Evolutionary conservation across 192 early-diverging fungal species (phyloP).

Genomic region (Funneliformis geosporum): DNA sequence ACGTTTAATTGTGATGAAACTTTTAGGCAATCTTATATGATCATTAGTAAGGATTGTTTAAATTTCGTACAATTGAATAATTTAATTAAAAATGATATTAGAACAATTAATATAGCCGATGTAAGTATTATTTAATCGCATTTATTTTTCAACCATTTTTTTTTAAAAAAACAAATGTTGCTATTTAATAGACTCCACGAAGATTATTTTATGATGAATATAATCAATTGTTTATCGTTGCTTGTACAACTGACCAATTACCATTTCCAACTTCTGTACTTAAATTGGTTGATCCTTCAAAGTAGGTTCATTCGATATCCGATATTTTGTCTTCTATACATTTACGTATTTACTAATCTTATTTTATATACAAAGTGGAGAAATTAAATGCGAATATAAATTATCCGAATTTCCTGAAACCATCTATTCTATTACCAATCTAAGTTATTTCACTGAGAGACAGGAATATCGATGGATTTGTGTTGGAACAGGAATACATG

Average conservation of each 20-base stretch:
- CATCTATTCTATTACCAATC: conserved; percentile 11
- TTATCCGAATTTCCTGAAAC: neutral
- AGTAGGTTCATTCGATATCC: neutral
- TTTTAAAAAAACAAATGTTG: neutral
- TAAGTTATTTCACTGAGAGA: neutral
- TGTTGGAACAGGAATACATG: conserved; percentile 13
- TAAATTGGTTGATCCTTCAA: conserved; percentile 10
- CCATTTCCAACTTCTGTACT: conserved; percentile 18
- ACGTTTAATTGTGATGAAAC: neutral
- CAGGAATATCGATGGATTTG: conserved; percentile 17
- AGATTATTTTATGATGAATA: conserved; percentile 8
- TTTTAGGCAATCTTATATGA: conserved; percentile 12
- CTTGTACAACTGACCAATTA: neutral
- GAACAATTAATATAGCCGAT: neutral
- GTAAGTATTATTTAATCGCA: neutral
- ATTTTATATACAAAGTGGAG: conserved; percentile 12
- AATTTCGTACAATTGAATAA: conserved; percentile 23
- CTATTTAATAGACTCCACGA: conserved; percentile 11
- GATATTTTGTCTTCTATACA: neutral
- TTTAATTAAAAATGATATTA: conserved; percentile 9
- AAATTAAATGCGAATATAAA: neutral
- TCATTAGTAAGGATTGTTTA: conserved; percentile 17
- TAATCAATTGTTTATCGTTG: conserved; percentile 18
- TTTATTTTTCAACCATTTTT: neutral
- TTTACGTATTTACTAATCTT: neutral